Conservation (phyloP, 2,329 filamentous ascomycete genomes). For the Verticillium klebahnii region DNA sequence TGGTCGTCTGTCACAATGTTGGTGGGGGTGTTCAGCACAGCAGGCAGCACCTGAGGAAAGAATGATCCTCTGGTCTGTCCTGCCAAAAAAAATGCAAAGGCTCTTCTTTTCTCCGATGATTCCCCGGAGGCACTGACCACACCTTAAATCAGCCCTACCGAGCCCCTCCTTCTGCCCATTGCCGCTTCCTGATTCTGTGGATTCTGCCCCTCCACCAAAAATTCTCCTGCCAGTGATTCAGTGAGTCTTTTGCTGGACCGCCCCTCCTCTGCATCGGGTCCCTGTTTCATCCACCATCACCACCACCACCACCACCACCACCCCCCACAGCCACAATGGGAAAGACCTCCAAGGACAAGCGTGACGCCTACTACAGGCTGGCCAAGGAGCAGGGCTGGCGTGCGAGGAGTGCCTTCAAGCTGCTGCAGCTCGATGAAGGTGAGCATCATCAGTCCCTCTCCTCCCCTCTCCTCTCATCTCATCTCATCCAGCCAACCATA, state of each 20-base stretch:
- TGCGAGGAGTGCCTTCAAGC: constrained; percentile 91
- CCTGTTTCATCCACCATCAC: neutral
- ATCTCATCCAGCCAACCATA: constrained; percentile 7
- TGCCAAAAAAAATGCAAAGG: constrained; percentile 8
- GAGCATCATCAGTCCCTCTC: constrained; percentile 7
- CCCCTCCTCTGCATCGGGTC: constrained; percentile 1
- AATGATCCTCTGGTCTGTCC: neutral
- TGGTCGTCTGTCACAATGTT: neutral
- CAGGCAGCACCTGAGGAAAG: neutral
- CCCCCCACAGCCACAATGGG: constrained; percentile 56
- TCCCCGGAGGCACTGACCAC: constrained; percentile 18
- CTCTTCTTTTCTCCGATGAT: constrained; percentile 2
- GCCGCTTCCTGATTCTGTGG: constrained; percentile 1
- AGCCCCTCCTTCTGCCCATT: neutral
- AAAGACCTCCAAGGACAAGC: constrained; percentile 98
- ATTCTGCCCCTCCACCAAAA: constrained; percentile 8
- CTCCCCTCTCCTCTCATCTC: neutral
- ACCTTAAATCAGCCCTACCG: constrained; percentile 23
- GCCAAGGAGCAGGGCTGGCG: constrained; percentile 99
- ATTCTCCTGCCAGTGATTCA: neutral
- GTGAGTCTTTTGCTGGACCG: neutral
- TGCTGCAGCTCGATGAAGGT: constrained; percentile 89
- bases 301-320: neutral
- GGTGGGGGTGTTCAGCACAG: neutral
- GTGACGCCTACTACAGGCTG: constrained; percentile 94